phyloP scores from a whole-genome alignment of 352 stramenopile species.

The Pythium rishiriense region DNA sequence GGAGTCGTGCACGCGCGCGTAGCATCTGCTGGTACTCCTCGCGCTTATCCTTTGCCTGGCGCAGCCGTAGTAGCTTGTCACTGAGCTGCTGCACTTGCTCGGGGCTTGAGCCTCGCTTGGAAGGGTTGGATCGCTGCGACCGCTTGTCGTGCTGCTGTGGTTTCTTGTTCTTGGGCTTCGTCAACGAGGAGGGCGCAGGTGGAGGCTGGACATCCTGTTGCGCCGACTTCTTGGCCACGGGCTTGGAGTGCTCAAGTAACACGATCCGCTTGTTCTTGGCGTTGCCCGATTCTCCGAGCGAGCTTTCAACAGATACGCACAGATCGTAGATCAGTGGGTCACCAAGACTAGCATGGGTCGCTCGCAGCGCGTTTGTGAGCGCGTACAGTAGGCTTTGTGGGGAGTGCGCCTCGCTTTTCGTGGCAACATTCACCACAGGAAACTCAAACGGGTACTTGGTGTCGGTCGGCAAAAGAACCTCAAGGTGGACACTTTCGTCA shows the following conservation, averaged over 20 bases:
- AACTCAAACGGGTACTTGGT: slow-evolving; percentile 81
- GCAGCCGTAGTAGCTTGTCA: slow-evolving; percentile 42
- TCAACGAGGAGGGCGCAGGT: background rate
- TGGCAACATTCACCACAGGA: slow-evolving; percentile 52
- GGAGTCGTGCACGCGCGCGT: slow-evolving; percentile 48
- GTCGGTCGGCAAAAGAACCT: slow-evolving; percentile 49
- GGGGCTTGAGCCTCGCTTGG: slow-evolving; percentile 32
- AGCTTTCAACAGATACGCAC: slow-evolving; percentile 61
- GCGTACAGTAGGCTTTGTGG: slow-evolving; percentile 52
- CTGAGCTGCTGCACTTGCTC: slow-evolving; percentile 47
- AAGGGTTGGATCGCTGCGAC: slow-evolving; percentile 5
- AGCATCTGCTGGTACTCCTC: slow-evolving; percentile 63
- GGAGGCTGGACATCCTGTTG: background rate
- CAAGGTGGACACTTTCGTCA: slow-evolving; percentile 44
- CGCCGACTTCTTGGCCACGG: slow-evolving; percentile 2
- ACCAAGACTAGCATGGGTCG: slow-evolving; percentile 40
- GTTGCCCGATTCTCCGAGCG: slow-evolving; percentile 39
- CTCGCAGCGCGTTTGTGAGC: slow-evolving; percentile 49
- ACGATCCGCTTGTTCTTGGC: slow-evolving; percentile 37
- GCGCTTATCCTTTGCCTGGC: slow-evolving; percentile 44
- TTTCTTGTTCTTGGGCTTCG: slow-evolving; percentile 5
- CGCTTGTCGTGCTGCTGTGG: slow-evolving; percentile 17
- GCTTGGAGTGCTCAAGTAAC: slow-evolving; percentile 23
- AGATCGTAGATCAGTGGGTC: slow-evolving; percentile 86
- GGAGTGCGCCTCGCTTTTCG: slow-evolving; percentile 36